Percentiles rank a stretch among this genome's conserved stretches.
These are phyloP conservation scores for Hanseniaspora lindneri DNA, from an alignment of 805 yeast genomes.

Conservation along the genomic window DNA sequence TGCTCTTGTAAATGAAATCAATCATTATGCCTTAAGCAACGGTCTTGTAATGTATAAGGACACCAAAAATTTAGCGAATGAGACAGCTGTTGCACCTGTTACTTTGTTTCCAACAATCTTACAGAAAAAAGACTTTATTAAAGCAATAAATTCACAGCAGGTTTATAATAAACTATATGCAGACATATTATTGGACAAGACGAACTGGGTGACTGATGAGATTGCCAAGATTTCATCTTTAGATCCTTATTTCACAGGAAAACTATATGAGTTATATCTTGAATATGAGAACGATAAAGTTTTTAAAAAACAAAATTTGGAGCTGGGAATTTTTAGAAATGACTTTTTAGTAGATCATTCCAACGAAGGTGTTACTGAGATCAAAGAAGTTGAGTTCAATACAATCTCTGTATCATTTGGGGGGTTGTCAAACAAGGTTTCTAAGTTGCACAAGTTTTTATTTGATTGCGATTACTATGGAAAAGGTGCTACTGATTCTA, in stretches of 20 bases:
- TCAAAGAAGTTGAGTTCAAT: constrained; percentile 93
- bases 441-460: constrained; percentile 58
- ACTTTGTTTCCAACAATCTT: constrained; percentile 87
- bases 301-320: constrained; percentile 42
- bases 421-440: constrained; percentile 71
- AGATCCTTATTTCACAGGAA: constrained; percentile 75
- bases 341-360: constrained; percentile 62
- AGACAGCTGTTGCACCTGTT: constrained; percentile 62
- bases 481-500: neutral
- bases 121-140: constrained; percentile 52
- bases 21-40: constrained; percentile 68
- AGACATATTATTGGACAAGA: constrained; percentile 44
- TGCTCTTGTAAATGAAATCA: constrained; percentile 31
- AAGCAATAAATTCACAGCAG: constrained; percentile 55
- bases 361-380: constrained; percentile 33
- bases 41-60: constrained; percentile 72
- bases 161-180: constrained; percentile 66
- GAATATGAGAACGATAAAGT: constrained; percentile 39
- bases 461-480: constrained; percentile 47
- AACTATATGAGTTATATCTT: constrained; percentile 49
- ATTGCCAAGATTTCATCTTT: constrained; percentile 42
- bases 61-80: constrained; percentile 32
- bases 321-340: constrained; percentile 77
- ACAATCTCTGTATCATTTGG: constrained; percentile 94
- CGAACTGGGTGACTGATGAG: constrained; percentile 50